A percentile compares a stretch with the other conserved stretches of the same genome.
phyloP scores from a whole-genome alignment of 352 stramenopile species.

The Phytophthora fragariae region DNA sequence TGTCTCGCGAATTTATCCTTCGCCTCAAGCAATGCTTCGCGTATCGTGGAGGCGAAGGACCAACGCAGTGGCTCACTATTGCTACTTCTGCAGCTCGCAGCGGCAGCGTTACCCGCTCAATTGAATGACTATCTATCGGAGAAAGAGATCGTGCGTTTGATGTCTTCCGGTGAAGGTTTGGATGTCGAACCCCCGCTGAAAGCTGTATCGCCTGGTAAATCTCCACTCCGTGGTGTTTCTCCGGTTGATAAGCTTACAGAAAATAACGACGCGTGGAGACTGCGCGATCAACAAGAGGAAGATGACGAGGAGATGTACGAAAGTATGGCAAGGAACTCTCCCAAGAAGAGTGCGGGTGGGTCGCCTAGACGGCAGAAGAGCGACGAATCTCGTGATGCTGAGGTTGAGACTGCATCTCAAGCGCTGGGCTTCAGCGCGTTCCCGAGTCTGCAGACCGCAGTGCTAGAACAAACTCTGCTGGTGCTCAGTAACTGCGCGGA shows the following conservation, averaged over 20 bases:
- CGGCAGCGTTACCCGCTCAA: constrained; percentile 42
- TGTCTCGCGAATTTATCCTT: constrained; percentile 80
- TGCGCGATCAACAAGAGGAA: constrained; percentile 11
- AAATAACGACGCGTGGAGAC: constrained; percentile 1
- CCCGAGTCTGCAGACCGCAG: constrained; percentile 57
- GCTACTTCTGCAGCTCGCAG: constrained; percentile 59
- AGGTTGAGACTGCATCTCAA: constrained; percentile 21
- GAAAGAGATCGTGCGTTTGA: constrained; percentile 29
- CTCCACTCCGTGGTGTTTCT: constrained; percentile 4
- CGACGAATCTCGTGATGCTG: constrained; percentile 28
- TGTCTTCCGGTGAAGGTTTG: constrained; percentile 4
- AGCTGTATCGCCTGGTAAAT: neutral
- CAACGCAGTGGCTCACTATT: constrained; percentile 39
- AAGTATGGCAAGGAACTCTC: constrained; percentile 24
- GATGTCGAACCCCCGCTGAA: neutral
- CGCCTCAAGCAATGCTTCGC: constrained; percentile 45
- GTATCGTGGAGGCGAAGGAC: constrained; percentile 47
- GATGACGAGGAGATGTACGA: constrained; percentile 37
- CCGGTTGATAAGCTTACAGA: neutral
- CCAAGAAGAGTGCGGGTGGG: constrained; percentile 19
- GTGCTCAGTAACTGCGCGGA: constrained; percentile 77
- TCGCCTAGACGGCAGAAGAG: constrained; percentile 22
- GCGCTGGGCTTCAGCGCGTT: constrained; percentile 67
- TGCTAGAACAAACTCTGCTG: constrained; percentile 74
- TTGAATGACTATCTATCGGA: constrained; percentile 61